A percentile compares a stretch with the other conserved stretches of the same genome.
These are phyloP conservation scores for Ophiostoma perfectum DNA, from an alignment of 2,329 filamentous ascomycete genomes.

Conservation along the genomic window DNA sequence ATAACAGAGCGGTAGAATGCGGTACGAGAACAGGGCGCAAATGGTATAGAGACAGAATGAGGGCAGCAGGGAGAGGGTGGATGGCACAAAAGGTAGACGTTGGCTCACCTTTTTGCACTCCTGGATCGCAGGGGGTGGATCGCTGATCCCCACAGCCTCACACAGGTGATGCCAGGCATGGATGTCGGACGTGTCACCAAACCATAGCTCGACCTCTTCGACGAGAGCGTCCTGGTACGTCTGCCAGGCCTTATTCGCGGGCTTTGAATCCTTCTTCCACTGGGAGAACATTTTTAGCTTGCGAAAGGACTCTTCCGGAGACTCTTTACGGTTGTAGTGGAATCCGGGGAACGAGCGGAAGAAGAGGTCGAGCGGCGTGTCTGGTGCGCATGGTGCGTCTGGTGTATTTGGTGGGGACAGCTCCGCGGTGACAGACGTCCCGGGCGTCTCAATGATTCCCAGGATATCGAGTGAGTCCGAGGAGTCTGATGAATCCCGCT, in stretches of 20 bases:
- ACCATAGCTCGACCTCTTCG: conserved; percentile 19
- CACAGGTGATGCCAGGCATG: conserved; percentile 17
- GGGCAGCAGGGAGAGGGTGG: background rate
- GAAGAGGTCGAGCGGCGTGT: background rate
- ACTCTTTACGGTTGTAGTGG: background rate
- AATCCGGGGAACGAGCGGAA: background rate
- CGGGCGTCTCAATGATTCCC: background rate
- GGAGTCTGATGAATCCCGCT: background rate
- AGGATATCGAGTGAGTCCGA: background rate
- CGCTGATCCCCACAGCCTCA: conserved; percentile 6
- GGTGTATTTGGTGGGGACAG: background rate
- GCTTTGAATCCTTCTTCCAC: background rate
- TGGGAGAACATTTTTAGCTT: background rate
- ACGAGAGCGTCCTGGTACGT: conserved; percentile 14
- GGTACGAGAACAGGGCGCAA: background rate
- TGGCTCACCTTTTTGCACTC: conserved; percentile 5
- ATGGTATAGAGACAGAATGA: background rate
- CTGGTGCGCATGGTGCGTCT: background rate
- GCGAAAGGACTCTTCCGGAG: conserved; percentile 10
- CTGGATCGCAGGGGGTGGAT: background rate
- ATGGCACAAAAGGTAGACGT: no score
- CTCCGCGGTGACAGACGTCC: background rate
- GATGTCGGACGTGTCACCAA: conserved; percentile 16
- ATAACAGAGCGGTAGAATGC: background rate
- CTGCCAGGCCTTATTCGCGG: background rate